Evolutionary conservation across 768 basidiomycete genomes (phyloP).

Genomic region (Pluteus cervinus): DNA sequence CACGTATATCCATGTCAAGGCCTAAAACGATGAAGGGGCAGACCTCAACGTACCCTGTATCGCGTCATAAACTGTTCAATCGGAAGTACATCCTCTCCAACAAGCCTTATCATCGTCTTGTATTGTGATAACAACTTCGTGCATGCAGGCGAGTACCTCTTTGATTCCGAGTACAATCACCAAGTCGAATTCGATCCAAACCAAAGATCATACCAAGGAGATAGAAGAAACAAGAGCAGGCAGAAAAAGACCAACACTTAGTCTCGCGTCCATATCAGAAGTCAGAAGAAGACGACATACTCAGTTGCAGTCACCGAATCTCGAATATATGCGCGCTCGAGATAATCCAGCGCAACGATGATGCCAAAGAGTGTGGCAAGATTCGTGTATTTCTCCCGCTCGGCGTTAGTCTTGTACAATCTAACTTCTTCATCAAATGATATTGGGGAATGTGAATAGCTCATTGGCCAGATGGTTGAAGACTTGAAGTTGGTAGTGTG

Average conservation of each 20-base stretch:
- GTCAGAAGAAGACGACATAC: constrained; percentile 43
- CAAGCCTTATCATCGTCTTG: constrained; percentile 95
- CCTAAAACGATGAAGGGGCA: not conserved
- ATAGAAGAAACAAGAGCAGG: too few relatives aligned
- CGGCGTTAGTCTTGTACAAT: constrained; percentile 79
- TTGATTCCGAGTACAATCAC: too few relatives aligned
- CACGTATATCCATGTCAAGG: not conserved
- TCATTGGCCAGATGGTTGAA: too few relatives aligned
- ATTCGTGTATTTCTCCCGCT: constrained; percentile 84
- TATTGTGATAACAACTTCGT: constrained; percentile 92
- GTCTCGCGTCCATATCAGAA: constrained; percentile 5
- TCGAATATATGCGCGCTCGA: constrained; percentile 92
- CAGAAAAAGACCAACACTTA: too few relatives aligned
- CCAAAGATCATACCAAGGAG: too few relatives aligned
- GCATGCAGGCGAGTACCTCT: constrained; percentile 96
- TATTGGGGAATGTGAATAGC: too few relatives aligned
- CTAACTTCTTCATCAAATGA: constrained; percentile 91
- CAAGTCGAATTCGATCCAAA: too few relatives aligned
- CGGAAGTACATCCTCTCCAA: constrained; percentile 78
- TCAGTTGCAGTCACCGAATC: constrained; percentile 88
- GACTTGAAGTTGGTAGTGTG: too few relatives aligned
- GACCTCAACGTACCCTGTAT: constrained; percentile 62
- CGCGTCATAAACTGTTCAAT: constrained; percentile 90
- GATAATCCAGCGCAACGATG: constrained; percentile 86
- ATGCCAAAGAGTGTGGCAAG: constrained; percentile 90